Conservation (phyloP, 192 early-diverging fungal species). For the Backusella tarrabulga region DNA sequence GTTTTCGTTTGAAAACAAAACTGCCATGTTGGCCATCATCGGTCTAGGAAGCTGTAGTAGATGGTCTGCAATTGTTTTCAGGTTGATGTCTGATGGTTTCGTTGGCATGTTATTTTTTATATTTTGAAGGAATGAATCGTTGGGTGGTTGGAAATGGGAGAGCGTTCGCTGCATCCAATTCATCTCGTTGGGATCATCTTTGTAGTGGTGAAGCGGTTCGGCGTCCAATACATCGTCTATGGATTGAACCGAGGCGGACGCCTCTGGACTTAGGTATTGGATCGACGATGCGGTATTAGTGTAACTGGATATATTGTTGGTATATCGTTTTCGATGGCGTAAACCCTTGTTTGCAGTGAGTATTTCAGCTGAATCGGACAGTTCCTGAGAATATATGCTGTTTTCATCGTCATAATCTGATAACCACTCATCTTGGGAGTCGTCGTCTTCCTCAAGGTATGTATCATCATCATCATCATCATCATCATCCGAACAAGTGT, state of each 20-base stretch:
- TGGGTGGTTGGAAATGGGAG: slow-evolving; percentile 29
- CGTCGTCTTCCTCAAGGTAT: neutral
- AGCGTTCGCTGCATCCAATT: slow-evolving; percentile 36
- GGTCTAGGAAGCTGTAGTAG: slow-evolving; percentile 23
- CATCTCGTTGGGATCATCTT: neutral
- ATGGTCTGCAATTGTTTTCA: slow-evolving; percentile 16
- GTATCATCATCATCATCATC: slow-evolving; percentile 9
- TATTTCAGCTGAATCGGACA: neutral
- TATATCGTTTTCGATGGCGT: neutral
- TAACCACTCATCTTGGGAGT: neutral
- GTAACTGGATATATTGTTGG: neutral
- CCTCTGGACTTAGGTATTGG: slow-evolving; percentile 19
- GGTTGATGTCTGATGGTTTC: slow-evolving; percentile 12
- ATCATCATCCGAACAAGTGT: neutral
- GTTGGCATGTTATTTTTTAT: slow-evolving; percentile 13
- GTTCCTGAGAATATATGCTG: neutral
- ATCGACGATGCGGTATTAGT: neutral
- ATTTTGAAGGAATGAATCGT: slow-evolving; percentile 20
- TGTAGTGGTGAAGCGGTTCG: slow-evolving; percentile 11
- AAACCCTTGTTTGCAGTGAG: neutral
- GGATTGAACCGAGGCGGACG: neutral
- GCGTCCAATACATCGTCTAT: slow-evolving; percentile 25
- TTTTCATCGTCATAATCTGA: neutral
- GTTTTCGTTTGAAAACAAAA: slow-evolving; percentile 1
- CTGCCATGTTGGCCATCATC: slow-evolving; percentile 28